A percentile compares a stretch with the other conserved stretches of the same genome.
Evolutionary conservation across 208 protist species (phyloP).

Genomic region (Crithidia brevicula): DNA sequence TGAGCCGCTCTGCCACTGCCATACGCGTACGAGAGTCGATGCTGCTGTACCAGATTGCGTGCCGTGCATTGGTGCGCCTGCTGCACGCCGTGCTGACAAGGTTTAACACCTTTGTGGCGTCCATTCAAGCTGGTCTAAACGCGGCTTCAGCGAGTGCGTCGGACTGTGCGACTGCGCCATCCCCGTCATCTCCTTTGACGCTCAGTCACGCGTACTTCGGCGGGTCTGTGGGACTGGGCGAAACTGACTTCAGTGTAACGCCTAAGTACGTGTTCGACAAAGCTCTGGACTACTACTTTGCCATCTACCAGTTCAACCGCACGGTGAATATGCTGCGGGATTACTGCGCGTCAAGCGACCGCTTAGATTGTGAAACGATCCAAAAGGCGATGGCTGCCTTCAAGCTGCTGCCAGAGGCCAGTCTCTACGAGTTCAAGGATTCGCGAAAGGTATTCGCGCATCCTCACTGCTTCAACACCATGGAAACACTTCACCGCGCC

Average conservation of each 20-base stretch:
- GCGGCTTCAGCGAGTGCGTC: neutral
- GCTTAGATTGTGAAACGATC: neutral
- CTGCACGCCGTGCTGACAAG: conserved; percentile 19
- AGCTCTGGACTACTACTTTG: conserved; percentile 19
- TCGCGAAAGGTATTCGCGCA: too few species aligned
- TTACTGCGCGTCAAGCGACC: conserved; percentile 12
- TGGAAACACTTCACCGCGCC: neutral
- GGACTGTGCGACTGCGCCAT: neutral
- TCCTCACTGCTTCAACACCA: too few species aligned
- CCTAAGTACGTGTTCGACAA: neutral
- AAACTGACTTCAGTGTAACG: neutral
- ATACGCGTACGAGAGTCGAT: conserved; percentile 19
- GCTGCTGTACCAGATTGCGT: conserved; percentile 27
- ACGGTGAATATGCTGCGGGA: conserved; percentile 21
- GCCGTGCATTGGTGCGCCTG: conserved; percentile 21
- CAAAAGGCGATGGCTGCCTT: conserved; percentile 8
- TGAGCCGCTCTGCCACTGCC: neutral
- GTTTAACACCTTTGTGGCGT: conserved; percentile 14
- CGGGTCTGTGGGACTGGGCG: too few species aligned
- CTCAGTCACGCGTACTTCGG: too few species aligned
- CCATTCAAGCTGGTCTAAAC: neutral
- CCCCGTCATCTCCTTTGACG: neutral
- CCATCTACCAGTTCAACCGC: conserved; percentile 38
- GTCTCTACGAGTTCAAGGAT: conserved; percentile 4
- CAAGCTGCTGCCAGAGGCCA: conserved; percentile 23